Evolutionary conservation across 2,329 filamentous ascomycete genomes (phyloP), one percentile per base, ranked within the genome.

Genomic region (Cryphonectria carpinicola): DNA sequence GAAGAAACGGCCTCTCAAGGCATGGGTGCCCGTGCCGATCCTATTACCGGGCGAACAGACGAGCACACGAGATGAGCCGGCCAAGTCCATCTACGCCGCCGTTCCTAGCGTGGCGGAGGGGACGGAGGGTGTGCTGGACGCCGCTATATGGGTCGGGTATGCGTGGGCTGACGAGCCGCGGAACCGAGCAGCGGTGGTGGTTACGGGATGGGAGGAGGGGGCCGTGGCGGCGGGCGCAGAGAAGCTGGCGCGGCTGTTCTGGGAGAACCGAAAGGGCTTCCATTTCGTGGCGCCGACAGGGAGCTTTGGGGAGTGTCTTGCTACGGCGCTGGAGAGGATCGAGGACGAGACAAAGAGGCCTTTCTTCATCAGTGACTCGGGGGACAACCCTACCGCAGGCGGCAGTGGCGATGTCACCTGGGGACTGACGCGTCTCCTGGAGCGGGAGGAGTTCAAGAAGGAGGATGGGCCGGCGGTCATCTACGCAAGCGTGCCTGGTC

Each of bases 101-200:
- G 81, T 88, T 0, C 80, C 84, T 8, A 14, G 35, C 0, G 76
- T 74, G 0, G 81, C 86, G 0, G 84, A 84, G 75, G 78, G 78
- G 0, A 71, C 73, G 11, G 74, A 80, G 0, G 83, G 81, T 0
- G 78, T 87, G 1, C 76, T 87, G 17, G 86, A 88, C 74, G 85
- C 85, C 0, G 84, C 84, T 0, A 81, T 87, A 39, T 88, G 86
- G 85, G 85, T 87, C 0, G 86, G 86, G 2, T 88, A 88, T 73
- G 83, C 85, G 0, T 87, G 86, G 86, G 86, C 86, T 0, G 86
- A 88, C 71, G 85, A 86, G 74, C 84, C 84, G 32, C 80, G 86
- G 28, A 86, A 87, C 70, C 80, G 83, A 8, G 86, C 85, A 0
- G 83, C 77, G 2, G 81, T 87, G 3, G 80, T 87, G 5, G 84